Conservation (phyloP, 23 red algal species). For the Gracilaria vermiculophylla region DNA sequence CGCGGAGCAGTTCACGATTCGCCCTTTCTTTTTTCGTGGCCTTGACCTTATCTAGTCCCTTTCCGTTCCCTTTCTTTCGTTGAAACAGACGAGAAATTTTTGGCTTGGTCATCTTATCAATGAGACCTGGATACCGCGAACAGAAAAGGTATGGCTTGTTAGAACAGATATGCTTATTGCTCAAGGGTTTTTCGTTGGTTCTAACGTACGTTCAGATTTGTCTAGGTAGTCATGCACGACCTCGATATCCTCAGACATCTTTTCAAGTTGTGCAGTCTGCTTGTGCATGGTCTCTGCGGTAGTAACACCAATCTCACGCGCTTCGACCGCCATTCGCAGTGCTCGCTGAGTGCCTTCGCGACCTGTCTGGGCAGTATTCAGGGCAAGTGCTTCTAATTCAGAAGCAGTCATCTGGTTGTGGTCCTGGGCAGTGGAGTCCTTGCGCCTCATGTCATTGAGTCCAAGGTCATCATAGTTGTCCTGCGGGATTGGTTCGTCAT, state of each 20-base stretch:
- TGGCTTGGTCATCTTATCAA: slow-evolving; percentile 80
- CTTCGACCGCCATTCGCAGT: slow-evolving; percentile 64
- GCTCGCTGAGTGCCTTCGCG: slow-evolving; percentile 71
- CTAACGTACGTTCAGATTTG: slow-evolving; percentile 67
- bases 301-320: slow-evolving; percentile 66
- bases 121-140: not conserved
- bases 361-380: slow-evolving; percentile 41
- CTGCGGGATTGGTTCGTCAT: not conserved
- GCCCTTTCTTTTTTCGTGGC: slow-evolving; percentile 47
- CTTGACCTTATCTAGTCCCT: slow-evolving; percentile 78
- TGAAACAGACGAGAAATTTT: slow-evolving; percentile 65
- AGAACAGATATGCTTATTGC: not conserved
- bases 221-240: slow-evolving; percentile 77
- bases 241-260: slow-evolving; percentile 80
- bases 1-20: slow-evolving; percentile 43
- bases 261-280: slow-evolving; percentile 86
- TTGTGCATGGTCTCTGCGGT: slow-evolving; percentile 69
- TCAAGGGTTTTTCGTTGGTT: not conserved
- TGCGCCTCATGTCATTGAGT: slow-evolving; percentile 20
- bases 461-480: slow-evolving; percentile 40
- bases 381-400: slow-evolving; percentile 47
- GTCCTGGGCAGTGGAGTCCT: slow-evolving; percentile 4
- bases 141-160: not conserved
- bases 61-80: slow-evolving; percentile 38
- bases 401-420: slow-evolving; percentile 55